phyloP scores from a whole-genome alignment of 2,329 filamentous ascomycete genomes.

The Aspergillus sp. region DNA sequence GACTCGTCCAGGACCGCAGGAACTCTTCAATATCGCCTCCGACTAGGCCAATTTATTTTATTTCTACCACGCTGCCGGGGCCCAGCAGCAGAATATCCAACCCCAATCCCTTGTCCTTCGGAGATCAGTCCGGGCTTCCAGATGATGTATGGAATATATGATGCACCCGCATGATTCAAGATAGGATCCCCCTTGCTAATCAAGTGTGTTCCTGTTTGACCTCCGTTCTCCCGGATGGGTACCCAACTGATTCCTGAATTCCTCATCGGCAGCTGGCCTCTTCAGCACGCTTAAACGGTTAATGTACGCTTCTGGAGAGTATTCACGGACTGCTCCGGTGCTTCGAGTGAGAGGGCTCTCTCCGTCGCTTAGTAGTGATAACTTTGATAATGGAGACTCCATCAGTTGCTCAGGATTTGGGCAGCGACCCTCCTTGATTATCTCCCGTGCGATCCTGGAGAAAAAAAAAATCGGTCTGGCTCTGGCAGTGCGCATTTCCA shows the following conservation, averaged over 20 bases:
- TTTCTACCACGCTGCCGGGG: no score
- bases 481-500: background rate
- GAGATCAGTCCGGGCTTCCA: background rate
- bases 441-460: constrained; percentile 4
- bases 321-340: no score
- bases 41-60: no score
- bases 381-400: background rate
- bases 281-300: background rate
- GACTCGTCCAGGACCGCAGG: background rate
- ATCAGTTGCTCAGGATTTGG: constrained; percentile 11
- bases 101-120: no score
- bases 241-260: constrained; percentile 1
- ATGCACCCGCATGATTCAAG: constrained; percentile 2
- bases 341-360: background rate
- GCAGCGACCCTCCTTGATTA: constrained; percentile 16
- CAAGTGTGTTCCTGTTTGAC: background rate
- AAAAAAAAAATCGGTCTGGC: constrained; percentile 9
- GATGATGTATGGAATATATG: constrained; percentile 7
- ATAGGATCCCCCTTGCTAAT: constrained; percentile 4
- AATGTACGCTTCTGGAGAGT: background rate
- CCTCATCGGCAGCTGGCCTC: background rate
- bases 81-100: no score
- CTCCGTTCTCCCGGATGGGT: constrained; percentile 1
- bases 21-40: no score
- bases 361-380: background rate